Conservation (phyloP, 208 protist species). For the Acanthamoeba castellanii region DNA sequence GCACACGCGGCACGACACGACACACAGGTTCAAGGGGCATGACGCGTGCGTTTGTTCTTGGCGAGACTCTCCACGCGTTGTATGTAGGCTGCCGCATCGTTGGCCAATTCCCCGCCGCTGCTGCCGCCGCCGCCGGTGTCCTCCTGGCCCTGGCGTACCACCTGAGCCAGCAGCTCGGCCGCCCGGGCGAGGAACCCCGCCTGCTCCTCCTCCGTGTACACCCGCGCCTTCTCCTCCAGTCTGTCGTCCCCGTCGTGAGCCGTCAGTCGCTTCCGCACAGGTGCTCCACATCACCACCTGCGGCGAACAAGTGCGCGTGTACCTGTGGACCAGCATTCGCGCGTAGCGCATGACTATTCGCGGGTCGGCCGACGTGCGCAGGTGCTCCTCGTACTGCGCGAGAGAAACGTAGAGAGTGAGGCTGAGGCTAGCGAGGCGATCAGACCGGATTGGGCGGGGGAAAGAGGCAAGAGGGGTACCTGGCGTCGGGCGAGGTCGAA, state of each 20-base stretch:
- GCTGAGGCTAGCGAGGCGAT: neutral
- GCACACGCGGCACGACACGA: too few species aligned
- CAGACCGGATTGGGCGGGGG: neutral
- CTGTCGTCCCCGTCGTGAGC: neutral
- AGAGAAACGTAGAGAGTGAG: neutral
- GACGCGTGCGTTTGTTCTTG: conserved; percentile 29
- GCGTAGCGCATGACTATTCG: conserved; percentile 30
- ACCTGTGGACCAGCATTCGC: conserved; percentile 10
- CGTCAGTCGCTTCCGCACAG: neutral
- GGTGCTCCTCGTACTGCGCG: neutral
- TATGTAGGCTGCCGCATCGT: neutral
- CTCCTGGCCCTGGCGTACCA: neutral
- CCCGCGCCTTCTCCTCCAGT: conserved; percentile 18
- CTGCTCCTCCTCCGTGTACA: conserved; percentile 36
- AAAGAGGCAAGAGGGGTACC: neutral
- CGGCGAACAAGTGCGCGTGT: neutral
- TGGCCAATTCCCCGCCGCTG: neutral
- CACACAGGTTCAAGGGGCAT: neutral
- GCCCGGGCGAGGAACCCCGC: neutral
- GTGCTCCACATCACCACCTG: neutral
- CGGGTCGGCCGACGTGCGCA: neutral
- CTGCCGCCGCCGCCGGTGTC: too few species aligned
- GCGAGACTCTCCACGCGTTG: neutral
- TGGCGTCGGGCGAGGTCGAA: conserved; percentile 29
- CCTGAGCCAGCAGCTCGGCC: neutral